Evolutionary conservation across 1,139 yeast genomes (phyloP).

Genomic region (Yamadazyma triangularis): DNA sequence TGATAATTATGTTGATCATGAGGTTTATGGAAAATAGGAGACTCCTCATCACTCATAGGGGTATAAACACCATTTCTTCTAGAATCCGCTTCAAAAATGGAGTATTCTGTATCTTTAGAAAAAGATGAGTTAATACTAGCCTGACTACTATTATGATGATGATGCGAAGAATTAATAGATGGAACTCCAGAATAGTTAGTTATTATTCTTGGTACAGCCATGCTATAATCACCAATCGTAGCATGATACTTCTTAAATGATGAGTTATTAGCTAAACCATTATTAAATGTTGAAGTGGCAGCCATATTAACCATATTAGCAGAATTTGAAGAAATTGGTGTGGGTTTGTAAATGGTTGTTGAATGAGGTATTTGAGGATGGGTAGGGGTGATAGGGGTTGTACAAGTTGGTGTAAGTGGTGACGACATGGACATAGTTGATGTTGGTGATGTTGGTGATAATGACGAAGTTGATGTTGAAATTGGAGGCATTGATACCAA

Average conservation of each 20-base stretch:
- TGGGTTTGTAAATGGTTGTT: slow-evolving; percentile 15
- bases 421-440: slow-evolving; percentile 7
- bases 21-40: slow-evolving; percentile 14
- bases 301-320: no score
- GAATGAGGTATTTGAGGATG: no score
- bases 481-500: neutral
- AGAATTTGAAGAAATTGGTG: slow-evolving; percentile 10
- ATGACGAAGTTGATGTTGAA: slow-evolving; percentile 1
- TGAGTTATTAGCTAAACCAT: slow-evolving; percentile 1
- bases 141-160: slow-evolving; percentile 23
- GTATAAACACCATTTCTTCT: slow-evolving; percentile 24
- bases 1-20: neutral
- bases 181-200: no score
- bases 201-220: neutral
- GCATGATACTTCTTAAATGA: slow-evolving; percentile 9
- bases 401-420: slow-evolving; percentile 3
- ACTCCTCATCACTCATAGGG: slow-evolving; percentile 31
- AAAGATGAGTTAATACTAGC: slow-evolving; percentile 25
- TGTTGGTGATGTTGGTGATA: slow-evolving; percentile 12
- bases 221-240: slow-evolving; percentile 1
- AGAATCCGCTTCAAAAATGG: slow-evolving; percentile 27
- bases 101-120: slow-evolving; percentile 21
- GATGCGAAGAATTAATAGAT: no score
- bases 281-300: neutral
- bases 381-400: slow-evolving; percentile 4